Conservation (phyloP, 257 asterid species). For the Fraxinus pennsylvanica region DNA sequence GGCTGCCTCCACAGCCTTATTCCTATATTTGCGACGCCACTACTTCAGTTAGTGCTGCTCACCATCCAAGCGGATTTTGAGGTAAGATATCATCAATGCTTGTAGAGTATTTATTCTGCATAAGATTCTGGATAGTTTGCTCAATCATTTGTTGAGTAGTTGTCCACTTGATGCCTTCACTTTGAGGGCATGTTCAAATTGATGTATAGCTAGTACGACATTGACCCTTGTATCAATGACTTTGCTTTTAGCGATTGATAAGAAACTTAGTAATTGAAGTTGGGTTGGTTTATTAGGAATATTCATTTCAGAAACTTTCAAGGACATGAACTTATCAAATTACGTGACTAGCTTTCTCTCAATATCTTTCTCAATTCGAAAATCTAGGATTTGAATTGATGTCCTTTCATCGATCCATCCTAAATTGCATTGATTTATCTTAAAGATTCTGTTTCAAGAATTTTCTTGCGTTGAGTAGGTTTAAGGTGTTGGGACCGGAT, state of each 20-base stretch:
- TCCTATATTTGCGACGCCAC: constrained; percentile 54
- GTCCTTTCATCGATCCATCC: too few relatives aligned
- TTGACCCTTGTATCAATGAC: constrained; percentile 14
- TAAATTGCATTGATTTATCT: too few relatives aligned
- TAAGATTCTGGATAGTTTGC: background rate
- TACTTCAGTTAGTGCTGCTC: constrained; percentile 42
- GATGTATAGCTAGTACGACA: constrained; percentile 6
- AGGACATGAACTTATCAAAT: too few relatives aligned
- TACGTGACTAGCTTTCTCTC: too few relatives aligned
- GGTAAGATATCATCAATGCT: background rate
- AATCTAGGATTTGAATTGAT: too few relatives aligned
- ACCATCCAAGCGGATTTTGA: background rate
- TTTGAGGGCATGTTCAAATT: background rate
- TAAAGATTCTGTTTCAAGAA: too few relatives aligned
- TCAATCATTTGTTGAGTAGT: constrained; percentile 24
- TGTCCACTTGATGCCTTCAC: background rate
- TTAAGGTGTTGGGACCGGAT: constrained; percentile 67
- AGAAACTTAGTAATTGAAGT: background rate
- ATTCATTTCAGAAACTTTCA: too few relatives aligned
- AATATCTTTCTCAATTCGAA: too few relatives aligned
- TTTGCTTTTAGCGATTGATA: constrained; percentile 12
- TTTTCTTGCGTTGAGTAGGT: constrained; percentile 39
- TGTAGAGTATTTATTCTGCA: background rate
- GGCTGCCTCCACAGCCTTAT: constrained; percentile 67
- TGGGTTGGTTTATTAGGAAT: background rate